Conservation (phyloP, 306 rosid genomes). For the Oemleria cerasiformis region DNA sequence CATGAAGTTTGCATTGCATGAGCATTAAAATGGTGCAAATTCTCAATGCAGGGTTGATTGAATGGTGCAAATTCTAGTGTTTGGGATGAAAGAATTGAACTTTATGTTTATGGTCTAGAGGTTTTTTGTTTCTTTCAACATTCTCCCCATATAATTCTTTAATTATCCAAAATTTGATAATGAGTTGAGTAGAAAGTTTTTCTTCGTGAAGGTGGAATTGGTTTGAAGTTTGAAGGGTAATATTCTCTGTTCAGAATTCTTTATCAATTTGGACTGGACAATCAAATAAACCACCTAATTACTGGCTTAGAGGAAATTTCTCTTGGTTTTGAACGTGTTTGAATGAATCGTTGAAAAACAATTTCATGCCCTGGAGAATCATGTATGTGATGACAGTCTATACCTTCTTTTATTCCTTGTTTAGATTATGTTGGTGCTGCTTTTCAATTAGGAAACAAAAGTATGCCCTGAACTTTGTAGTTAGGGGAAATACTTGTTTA, state of each 20-base stretch:
- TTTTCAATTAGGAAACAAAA: too few relatives aligned
- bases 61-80: background rate
- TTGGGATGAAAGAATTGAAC: background rate
- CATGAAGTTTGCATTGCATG: background rate
- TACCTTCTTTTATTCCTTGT: too few relatives aligned
- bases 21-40: background rate
- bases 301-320: background rate
- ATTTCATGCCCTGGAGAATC: too few relatives aligned
- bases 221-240: constrained; percentile 3
- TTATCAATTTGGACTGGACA: background rate
- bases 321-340: background rate
- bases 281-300: background rate
- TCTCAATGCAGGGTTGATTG: background rate
- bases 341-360: too few relatives aligned
- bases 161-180: background rate
- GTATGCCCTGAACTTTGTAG: too few relatives aligned
- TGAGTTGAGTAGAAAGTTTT: background rate
- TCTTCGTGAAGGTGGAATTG: background rate
- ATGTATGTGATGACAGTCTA: too few relatives aligned
- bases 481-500: too few relatives aligned
- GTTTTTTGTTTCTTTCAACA: background rate
- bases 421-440: too few relatives aligned
- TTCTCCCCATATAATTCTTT: background rate
- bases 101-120: background rate
- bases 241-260: background rate